Evolutionary conservation across 2,329 filamentous ascomycete genomes (phyloP), one percentile per base, ranked within the genome.

Genomic region (Botryosphaeria agaves): DNA sequence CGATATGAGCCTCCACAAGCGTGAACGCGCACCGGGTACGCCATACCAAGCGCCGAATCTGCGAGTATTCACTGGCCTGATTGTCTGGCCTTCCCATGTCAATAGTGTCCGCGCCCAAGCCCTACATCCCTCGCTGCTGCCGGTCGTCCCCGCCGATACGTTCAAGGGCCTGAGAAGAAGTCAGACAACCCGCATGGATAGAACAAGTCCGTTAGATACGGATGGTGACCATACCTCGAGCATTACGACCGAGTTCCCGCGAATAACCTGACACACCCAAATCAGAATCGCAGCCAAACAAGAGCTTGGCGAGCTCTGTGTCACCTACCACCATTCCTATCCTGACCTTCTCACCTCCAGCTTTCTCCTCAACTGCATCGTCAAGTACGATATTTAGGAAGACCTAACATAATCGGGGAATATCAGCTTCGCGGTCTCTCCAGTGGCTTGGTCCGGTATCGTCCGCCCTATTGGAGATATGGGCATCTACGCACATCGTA

Each of bases 381-480:
- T 98, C 91, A 15, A 98, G 71, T 26, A 98, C 89, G 50, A 98
- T 84, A 61, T 98, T 98, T 49, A 98, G 65, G 62, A 95, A 98
- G 38, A 95, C 85, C 87, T 94, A 41, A 17, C 14, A 14, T 18
- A 7, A 5, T 9, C 34, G 12, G 8, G 19, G 7, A 17, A 18
- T 9, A 25, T 29, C n/a, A 34, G 18, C 17, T 24, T 21, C 11
- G 3, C n/a, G 8, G 18, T 15, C 20, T 12, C 3, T 18, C 14
- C 8, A 21, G 7, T 5, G 15, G 16, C 4, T 20, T 29, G 14
- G 25, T 15, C 25, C 7, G 9, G 7, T 8, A n/a, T 26, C 25
- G 25, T 3, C 3, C 14, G 7, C 11, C 12, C 15, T 3, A 4
- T 9, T 8, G 27, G 3, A 15, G 4, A 19, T 9, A 29, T n/a